These are phyloP conservation scores for Globisporangium polare DNA, from an alignment of 352 stramenopile genomes.

Conservation along the genomic window DNA sequence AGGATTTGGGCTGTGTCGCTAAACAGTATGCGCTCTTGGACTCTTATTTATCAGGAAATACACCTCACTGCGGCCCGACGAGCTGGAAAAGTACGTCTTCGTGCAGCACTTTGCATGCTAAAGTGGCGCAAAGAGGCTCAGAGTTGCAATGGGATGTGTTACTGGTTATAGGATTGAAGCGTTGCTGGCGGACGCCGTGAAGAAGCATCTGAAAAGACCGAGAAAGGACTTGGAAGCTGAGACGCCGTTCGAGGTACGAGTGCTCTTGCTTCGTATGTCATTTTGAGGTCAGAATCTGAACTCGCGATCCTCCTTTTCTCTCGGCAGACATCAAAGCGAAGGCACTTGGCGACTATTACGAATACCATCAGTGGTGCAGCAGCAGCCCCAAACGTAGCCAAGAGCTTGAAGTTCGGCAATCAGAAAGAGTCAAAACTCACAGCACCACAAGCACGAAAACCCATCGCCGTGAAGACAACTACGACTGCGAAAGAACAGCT, in stretches of 20 bases:
- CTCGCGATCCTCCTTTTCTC: not conserved
- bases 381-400: slow-evolving; percentile 15
- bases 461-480: not conserved
- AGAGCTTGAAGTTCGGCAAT: slow-evolving; percentile 26
- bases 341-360: slow-evolving; percentile 58
- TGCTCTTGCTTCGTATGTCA: not conserved
- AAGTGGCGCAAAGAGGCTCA: not conserved
- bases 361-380: slow-evolving; percentile 32
- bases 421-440: slow-evolving; percentile 7
- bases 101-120: not conserved
- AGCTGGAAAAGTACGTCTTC: slow-evolving; percentile 31
- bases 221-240: slow-evolving; percentile 26
- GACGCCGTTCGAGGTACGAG: slow-evolving; percentile 31
- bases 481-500: not conserved
- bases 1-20: not conserved
- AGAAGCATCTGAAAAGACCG: slow-evolving; percentile 62
- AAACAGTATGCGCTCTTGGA: not conserved
- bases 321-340: slow-evolving; percentile 33
- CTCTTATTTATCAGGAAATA: slow-evolving; percentile 32
- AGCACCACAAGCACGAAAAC: slow-evolving; percentile 1
- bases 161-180: slow-evolving; percentile 30
- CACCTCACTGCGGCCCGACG: slow-evolving; percentile 37
- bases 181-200: slow-evolving; percentile 42
- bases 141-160: not conserved
- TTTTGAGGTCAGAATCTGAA: not conserved